phyloP scores from a whole-genome alignment of 192 early-diverging fungal genomes.

The Phycomyces blakesleeanus region DNA sequence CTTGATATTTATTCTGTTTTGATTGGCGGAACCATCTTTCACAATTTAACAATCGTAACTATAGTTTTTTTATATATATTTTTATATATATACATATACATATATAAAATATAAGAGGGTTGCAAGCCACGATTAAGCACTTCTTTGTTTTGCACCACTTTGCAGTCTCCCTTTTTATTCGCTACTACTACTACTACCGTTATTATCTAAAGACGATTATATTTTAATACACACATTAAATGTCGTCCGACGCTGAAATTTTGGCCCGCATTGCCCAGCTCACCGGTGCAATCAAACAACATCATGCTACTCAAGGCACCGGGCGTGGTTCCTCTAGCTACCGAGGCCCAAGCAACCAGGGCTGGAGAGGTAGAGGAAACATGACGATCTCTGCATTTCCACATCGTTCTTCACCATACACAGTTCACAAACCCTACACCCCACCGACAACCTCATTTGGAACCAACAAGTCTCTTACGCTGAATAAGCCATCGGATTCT shows the following conservation, averaged over 20 bases:
- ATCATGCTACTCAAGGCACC: neutral
- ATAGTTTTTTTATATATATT: no score
- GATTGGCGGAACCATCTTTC: no score
- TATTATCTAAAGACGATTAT: no score
- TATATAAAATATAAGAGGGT: no score
- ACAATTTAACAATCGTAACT: no score
- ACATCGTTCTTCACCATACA: neutral
- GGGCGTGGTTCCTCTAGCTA: slow-evolving; percentile 2
- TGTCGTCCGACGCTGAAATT: slow-evolving; percentile 21
- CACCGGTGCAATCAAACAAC: slow-evolving; percentile 17
- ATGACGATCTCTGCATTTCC: slow-evolving; percentile 1
- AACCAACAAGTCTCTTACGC: neutral
- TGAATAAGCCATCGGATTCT: neutral
- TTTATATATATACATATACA: no score
- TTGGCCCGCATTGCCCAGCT: slow-evolving; percentile 16
- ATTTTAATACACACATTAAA: no score
- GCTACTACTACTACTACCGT: no score
- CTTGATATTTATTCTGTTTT: no score
- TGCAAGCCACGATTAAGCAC: no score
- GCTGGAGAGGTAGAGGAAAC: slow-evolving; percentile 12
- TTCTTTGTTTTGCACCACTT: no score
- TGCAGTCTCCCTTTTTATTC: no score
- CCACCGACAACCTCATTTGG: neutral
- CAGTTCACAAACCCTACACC: neutral
- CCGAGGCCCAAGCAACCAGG: neutral